Base-by-base conservation (phyloP, 148 eudicot genomes). In the Mesembryanthemum crystallinum region DNA sequence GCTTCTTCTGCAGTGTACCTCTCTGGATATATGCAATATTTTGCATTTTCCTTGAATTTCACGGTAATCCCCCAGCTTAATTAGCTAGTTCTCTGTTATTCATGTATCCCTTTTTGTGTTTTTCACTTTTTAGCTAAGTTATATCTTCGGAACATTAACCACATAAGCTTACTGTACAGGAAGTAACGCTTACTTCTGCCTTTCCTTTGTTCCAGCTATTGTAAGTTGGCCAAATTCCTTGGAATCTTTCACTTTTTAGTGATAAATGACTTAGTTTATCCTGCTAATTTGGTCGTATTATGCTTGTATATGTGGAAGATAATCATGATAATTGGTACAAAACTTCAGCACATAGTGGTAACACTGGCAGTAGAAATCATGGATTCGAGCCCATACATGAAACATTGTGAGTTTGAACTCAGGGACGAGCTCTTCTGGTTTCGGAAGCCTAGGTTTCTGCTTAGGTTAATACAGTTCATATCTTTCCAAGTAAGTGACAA, bases 391-490 rank as follows among this genome's bases (percentile, higher is more conserved):
- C 84, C 83, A 23, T 76, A 66, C 73, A 74, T 78, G 54, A 86
- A 76, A 84, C 30, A 72, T 69, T 85, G 75, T 23, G 82, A 79
- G 65, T 86, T 92, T 65, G 85, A 83, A 43, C 77, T 88, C 28
- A 88, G 97, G 82, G 97, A 92, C 65, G 94, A 88, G 76, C 85
- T 92, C 1, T 92, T 92, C 82, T 92, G 94, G 97, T 90, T 88
- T 79, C 82, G 88, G 62, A 88, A 81, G 63, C 97, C 97, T 59
- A 78, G 85, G 84, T 82, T 92, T 76, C 82, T 92, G 58, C 88
- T 89, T 77, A 66, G 86, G 54, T 29, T 88, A 49, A 89, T 92
- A 78, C 94, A 92, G 65, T 88, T 89, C 69, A 81, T 88, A 73
- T 82, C 94, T 10, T 92, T 92, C 71, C 97, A 92, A 91, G 97